Evolutionary conservation across 2,329 filamentous ascomycete genomes (phyloP).

Genomic region (Phialophora verrucosa): DNA sequence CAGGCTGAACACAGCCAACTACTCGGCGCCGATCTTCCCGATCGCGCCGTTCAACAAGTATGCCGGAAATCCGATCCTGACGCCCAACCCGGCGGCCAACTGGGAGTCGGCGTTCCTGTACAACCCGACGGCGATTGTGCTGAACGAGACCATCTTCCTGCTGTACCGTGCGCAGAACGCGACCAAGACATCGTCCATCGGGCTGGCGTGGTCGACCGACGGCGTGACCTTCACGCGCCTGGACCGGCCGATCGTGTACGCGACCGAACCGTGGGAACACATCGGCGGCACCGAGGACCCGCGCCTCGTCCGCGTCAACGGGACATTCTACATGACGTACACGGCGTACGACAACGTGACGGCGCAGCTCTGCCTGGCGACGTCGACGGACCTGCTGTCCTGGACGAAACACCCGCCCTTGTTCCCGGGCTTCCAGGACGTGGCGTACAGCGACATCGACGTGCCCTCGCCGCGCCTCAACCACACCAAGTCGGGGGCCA

Average conservation of each 20-base stretch:
- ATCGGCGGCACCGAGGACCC: conserved; percentile 47
- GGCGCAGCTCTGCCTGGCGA: conserved; percentile 46
- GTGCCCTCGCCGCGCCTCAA: conserved; percentile 12
- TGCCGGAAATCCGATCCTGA: conserved; percentile 40
- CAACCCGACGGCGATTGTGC: conserved; percentile 39
- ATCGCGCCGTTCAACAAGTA: conserved; percentile 42
- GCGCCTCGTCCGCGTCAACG: conserved; percentile 46
- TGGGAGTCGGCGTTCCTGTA: conserved; percentile 39
- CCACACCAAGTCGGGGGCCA: conserved; percentile 32
- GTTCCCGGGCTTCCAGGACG: conserved; percentile 30
- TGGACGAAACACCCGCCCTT: conserved; percentile 43
- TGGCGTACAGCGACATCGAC: conserved; percentile 19
- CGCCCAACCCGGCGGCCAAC: conserved; percentile 30
- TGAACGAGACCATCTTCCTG: conserved; percentile 42
- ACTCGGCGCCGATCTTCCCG: conserved; percentile 41
- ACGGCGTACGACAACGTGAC: conserved; percentile 44
- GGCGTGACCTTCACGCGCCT: conserved; percentile 46
- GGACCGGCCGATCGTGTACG: conserved; percentile 43
- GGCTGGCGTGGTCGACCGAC: conserved; percentile 47
- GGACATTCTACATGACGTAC: conserved; percentile 49
- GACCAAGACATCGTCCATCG: conserved; percentile 44
- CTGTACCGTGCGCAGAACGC: conserved; percentile 48
- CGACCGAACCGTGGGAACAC: conserved; percentile 45
- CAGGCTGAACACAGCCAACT: conserved; percentile 39
- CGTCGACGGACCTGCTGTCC: conserved; percentile 45